Evolutionary conservation across 1,139 yeast genomes (phyloP).

Genomic region (Candida tetrigidarum): DNA sequence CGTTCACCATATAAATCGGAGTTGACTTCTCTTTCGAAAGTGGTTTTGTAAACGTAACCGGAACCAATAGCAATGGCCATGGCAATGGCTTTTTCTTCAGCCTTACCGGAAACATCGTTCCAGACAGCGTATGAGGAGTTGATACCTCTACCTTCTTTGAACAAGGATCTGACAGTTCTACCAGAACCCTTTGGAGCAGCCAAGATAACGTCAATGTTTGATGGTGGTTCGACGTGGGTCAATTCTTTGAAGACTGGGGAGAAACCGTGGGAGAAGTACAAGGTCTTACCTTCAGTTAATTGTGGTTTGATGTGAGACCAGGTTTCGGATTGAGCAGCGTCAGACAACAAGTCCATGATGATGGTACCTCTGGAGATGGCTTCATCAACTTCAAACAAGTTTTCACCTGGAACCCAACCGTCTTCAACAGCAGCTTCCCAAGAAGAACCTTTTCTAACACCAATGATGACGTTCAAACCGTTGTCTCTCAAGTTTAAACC

Average conservation of each 20-base stretch:
- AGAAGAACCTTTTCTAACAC: conserved; percentile 99
- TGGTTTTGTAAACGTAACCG: conserved; percentile 99
- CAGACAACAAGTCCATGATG: conserved; percentile 97
- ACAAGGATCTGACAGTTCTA: conserved; percentile 98
- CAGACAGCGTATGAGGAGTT: conserved; percentile 99
- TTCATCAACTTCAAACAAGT: conserved; percentile 92
- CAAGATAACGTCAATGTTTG: conserved; percentile 92
- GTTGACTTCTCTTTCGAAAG: conserved; percentile 99
- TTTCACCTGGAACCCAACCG: conserved; percentile 99
- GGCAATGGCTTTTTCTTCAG: conserved; percentile 99
- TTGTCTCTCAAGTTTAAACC: conserved; percentile 99
- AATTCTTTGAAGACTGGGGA: conserved; percentile 98
- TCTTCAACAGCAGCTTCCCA: conserved; percentile 99
- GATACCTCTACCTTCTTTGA: conserved; percentile 99
- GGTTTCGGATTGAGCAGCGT: conserved; percentile 99
- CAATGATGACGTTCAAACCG: conserved; percentile 95
- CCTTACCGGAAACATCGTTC: conserved; percentile 99
- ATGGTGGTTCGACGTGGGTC: conserved; percentile 96
- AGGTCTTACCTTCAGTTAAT: conserved; percentile 95
- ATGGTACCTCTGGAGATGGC: conserved; percentile 92
- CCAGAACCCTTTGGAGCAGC: conserved; percentile 99
- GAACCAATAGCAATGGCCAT: conserved; percentile 99
- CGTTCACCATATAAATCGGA: conserved; percentile 99
- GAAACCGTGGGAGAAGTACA: conserved; percentile 99
- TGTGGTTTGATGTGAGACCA: conserved; percentile 88